Conservation (phyloP, 306 rosid species). For the peach (Prunus persica) region Prunus_persica_NCBIv2 NC_034012.1:5528001-5528500, state of each 20-base stretch:
- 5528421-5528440: not conserved
- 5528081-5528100: not conserved
- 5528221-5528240: slow-evolving; percentile 62
- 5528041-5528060: too few relatives aligned
- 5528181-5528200: not conserved
- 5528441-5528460: not conserved
- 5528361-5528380: not conserved
- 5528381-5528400: not conserved
- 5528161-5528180: not conserved
- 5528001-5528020: too few relatives aligned
- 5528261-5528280: slow-evolving; percentile 64
- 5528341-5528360: not conserved
- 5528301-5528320: slow-evolving; percentile 63
- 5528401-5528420: not conserved
- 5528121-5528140: slow-evolving; percentile 44
- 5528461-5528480: not conserved
- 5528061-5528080: too few relatives aligned
- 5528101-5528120: slow-evolving; percentile 58
- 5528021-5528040: too few relatives aligned
- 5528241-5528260: slow-evolving; percentile 89
- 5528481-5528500: not conserved
- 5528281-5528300: slow-evolving; percentile 98
- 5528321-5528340: slow-evolving; percentile 64
- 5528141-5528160: slow-evolving; percentile 8
- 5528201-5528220: slow-evolving; percentile 2